phyloP scores from a whole-genome alignment of 1,284 basidiomycete genomes.

The Rhodotorula mucilaginosa region DNA sequence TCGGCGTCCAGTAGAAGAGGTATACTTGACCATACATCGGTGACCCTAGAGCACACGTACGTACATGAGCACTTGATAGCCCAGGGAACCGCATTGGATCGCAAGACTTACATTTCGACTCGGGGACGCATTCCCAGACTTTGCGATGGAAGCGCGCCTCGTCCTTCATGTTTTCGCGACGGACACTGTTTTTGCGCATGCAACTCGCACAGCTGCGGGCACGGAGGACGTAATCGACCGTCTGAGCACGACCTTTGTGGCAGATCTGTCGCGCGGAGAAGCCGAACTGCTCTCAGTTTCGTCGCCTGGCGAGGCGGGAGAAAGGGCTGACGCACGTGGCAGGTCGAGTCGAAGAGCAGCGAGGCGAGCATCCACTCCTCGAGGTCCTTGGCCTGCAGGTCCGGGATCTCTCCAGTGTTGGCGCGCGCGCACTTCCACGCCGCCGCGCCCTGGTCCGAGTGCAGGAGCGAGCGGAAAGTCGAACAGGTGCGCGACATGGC shows the following conservation, averaged over 20 bases:
- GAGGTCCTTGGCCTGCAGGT: slow-evolving; percentile 10
- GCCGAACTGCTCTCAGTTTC: not conserved
- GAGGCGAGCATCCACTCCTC: slow-evolving; percentile 21
- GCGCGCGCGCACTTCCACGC: slow-evolving; percentile 16
- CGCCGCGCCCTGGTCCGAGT: not conserved
- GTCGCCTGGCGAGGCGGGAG: not conserved
- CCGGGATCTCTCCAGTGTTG: slow-evolving; percentile 6
- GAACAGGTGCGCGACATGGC: slow-evolving; percentile 18
- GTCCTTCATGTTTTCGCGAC: not conserved
- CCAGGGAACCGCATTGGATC: not conserved
- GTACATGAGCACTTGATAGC: accelerated
- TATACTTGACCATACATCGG: not conserved
- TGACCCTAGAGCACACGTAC: not conserved
- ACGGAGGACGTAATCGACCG: slow-evolving; percentile 10
- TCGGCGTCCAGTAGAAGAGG: slow-evolving; percentile 10
- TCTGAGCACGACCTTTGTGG: slow-evolving; percentile 10
- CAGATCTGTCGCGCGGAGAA: slow-evolving; percentile 11
- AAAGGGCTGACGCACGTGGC: slow-evolving; percentile 3
- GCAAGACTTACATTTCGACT: not conserved
- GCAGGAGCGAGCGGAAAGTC: slow-evolving; percentile 12
- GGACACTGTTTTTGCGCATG: slow-evolving; percentile 5
- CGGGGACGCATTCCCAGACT: slow-evolving; percentile 2
- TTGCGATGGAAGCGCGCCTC: not conserved
- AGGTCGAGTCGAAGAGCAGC: slow-evolving; percentile 16
- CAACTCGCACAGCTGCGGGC: slow-evolving; percentile 21